Base-by-base conservation (phyloP, 345 rosid genomes). In the Arabis alpina region DNA sequence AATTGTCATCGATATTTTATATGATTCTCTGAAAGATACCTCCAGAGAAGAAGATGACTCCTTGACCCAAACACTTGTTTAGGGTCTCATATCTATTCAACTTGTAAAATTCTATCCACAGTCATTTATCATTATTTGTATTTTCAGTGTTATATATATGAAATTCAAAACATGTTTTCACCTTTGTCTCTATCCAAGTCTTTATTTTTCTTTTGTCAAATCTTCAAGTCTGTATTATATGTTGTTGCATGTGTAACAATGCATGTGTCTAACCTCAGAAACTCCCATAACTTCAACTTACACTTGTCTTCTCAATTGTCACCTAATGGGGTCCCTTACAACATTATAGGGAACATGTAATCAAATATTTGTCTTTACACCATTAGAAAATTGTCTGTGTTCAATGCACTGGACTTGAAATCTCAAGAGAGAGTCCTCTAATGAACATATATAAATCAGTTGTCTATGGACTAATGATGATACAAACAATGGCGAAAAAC, bases 211-310 rank as follows among this genome's bases (percentile, higher is more conserved):
- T 19, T 19, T 19, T 19, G 23, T 19, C 23, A 19, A 19, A 19
- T 19, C 23, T 19, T 19, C 32, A 28, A 28, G 32, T 28, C 4
- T 28, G 5, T 3, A 28, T 28, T 28, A 28, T 34, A 6, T 6
- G 36, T 32, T 32, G 36, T 32, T 32, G 36, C 36, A 32, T 32
- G 36, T 32, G 70, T 69, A 68, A 68, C 79, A 75, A 53, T 75
- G 45, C 74, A 68, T 68, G 79, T 75, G 64, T 47, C 44, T 75
- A 64, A 61, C 28, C 66, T 55, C 54, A 34, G 55, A 51, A 60
- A 51, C 68, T 58, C 43, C 68, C 78, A 74, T 74, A 60, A 60
- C 73, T 42, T 24, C 56, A 52, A 52, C 23, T 43, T 34, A 51
- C 42, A 42, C 27, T 36, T 54, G 74, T 69, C 47, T 62, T 63